These are phyloP conservation scores for Corymbia citriodora DNA, from an alignment of 441 rosid genomes.

Conservation along the genomic window DNA sequence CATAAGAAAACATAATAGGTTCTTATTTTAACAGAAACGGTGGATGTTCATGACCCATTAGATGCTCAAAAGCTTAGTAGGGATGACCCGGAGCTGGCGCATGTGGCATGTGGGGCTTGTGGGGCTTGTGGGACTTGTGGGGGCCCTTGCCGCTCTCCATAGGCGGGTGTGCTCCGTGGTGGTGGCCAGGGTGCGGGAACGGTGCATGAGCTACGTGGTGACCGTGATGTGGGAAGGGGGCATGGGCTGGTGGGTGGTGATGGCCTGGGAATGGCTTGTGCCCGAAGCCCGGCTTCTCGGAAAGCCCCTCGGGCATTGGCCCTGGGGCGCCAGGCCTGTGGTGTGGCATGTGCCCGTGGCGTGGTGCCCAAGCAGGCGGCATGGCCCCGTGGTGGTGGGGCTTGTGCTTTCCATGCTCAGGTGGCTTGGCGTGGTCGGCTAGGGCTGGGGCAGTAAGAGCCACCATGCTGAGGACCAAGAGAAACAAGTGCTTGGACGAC, in stretches of 20 bases:
- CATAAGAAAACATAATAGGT: neutral
- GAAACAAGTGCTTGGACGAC: neutral
- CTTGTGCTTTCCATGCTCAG: neutral
- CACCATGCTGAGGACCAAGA: neutral
- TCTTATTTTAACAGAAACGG: neutral
- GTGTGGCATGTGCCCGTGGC: neutral
- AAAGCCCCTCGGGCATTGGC: neutral
- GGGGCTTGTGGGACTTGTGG: neutral
- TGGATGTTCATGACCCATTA: neutral
- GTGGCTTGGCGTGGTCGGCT: neutral
- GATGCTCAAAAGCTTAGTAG: neutral
- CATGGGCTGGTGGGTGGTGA: neutral
- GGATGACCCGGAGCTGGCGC: neutral
- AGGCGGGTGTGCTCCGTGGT: neutral
- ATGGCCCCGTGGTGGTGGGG: neutral
- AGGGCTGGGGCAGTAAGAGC: neutral
- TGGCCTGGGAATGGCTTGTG: neutral
- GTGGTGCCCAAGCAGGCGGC: neutral
- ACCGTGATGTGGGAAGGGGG: neutral
- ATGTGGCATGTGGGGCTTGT: neutral
- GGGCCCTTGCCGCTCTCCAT: neutral
- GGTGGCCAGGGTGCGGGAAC: neutral
- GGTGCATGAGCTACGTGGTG: neutral
- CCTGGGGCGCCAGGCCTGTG: neutral
- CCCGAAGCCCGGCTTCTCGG: neutral